phyloP scores from a whole-genome alignment of 768 basidiomycete genomes.

The Auriscalpium microsporum region DNA sequence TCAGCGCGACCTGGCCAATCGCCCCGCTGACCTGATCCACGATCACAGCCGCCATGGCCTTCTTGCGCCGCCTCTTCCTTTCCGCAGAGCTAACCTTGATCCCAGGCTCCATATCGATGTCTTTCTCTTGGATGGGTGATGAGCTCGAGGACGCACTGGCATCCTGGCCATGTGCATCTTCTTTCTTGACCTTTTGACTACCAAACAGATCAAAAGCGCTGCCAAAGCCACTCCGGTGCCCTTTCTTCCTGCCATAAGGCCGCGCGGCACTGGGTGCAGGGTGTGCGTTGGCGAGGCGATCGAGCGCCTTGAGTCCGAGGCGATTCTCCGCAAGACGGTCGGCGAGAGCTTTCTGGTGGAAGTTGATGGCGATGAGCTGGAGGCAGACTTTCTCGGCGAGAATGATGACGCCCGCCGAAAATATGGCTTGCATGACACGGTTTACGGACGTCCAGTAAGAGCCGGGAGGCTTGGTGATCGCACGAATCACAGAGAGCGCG shows the following conservation, averaged over 20 bases:
- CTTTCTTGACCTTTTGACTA: slow-evolving; percentile 1
- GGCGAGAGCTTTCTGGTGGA: slow-evolving; percentile 67
- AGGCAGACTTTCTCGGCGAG: slow-evolving; percentile 54
- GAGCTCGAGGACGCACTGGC: background rate
- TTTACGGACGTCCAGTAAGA: slow-evolving; percentile 63
- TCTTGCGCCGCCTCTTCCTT: slow-evolving; percentile 35
- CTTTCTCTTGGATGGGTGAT: slow-evolving; percentile 4
- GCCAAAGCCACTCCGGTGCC: slow-evolving; percentile 31
- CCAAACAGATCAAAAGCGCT: slow-evolving; percentile 9
- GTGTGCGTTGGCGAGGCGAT: slow-evolving; percentile 62
- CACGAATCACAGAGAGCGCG: slow-evolving; percentile 52
- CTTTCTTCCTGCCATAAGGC: slow-evolving; percentile 30
- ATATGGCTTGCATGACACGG: slow-evolving; percentile 58
- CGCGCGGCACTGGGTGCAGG: slow-evolving; percentile 30
- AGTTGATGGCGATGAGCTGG: slow-evolving; percentile 72
- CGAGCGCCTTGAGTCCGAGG: slow-evolving; percentile 60
- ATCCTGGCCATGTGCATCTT: background rate
- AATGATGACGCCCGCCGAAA: slow-evolving; percentile 34
- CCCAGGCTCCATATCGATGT: background rate
- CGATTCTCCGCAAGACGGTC: slow-evolving; percentile 67
- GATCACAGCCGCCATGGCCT: slow-evolving; percentile 54
- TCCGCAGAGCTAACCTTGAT: slow-evolving; percentile 19
- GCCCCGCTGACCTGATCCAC: slow-evolving; percentile 64
- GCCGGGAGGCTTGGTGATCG: slow-evolving; percentile 50
- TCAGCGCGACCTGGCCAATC: slow-evolving; percentile 63